phyloP scores from a whole-genome alignment of 192 early-diverging fungal genomes.

The Coemansia asiatica region DNA sequence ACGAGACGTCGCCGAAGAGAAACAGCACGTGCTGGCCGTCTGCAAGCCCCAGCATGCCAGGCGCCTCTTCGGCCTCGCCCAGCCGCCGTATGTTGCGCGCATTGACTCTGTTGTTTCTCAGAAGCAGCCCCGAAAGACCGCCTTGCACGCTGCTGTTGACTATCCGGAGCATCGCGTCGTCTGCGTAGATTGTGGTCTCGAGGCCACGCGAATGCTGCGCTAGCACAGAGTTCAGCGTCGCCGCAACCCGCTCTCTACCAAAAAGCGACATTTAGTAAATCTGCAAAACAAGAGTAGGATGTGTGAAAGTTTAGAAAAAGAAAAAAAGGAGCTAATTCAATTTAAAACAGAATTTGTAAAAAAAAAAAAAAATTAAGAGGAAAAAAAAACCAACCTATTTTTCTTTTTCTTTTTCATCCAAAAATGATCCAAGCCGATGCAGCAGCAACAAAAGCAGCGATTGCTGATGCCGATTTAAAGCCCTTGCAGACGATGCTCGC shows the following conservation, averaged over 20 bases:
- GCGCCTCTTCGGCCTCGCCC: slow-evolving; percentile 2
- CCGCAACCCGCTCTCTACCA: slow-evolving; percentile 10
- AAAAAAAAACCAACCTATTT: not conserved
- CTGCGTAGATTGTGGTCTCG: slow-evolving; percentile 48
- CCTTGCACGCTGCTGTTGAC: slow-evolving; percentile 19
- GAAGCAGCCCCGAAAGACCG: slow-evolving; percentile 31
- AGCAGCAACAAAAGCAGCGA: not conserved
- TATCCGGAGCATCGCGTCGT: slow-evolving; percentile 25
- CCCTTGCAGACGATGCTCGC: not conserved
- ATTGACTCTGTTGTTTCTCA: not conserved
- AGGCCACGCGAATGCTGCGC: slow-evolving; percentile 29
- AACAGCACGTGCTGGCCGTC: slow-evolving; percentile 35
- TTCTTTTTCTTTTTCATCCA: not conserved
- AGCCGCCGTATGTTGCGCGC: slow-evolving; percentile 30
- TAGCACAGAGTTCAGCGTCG: slow-evolving; percentile 13
- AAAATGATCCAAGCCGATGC: not conserved
- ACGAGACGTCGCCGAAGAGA: slow-evolving; percentile 29
- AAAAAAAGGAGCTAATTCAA: not conserved
- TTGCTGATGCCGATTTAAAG: slow-evolving; percentile 2
- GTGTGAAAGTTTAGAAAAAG: too few relatives aligned
- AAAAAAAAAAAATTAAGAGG: too few relatives aligned
- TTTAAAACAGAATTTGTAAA: not conserved
- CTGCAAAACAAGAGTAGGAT: too few relatives aligned
- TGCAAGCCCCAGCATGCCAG: slow-evolving; percentile 18
- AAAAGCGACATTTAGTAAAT: not conserved